Evolutionary conservation across 108 stramenopile species (phyloP).

Genomic region (Cyclotella kingstonii): DNA sequence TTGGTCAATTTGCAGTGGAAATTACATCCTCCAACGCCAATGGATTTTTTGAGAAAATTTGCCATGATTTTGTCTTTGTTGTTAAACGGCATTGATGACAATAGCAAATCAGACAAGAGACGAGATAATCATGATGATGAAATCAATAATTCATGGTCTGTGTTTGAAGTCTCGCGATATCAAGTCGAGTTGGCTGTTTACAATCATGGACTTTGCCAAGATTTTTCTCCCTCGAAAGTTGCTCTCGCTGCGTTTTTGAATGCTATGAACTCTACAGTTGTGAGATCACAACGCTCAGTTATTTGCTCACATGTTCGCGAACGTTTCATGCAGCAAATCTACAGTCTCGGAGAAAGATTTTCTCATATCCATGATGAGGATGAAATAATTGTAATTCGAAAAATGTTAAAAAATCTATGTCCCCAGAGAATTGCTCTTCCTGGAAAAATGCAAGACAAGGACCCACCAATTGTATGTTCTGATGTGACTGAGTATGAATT

Average conservation of each 20-base stretch:
- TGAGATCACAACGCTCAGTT: conserved; percentile 9
- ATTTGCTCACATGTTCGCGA: conserved; percentile 3
- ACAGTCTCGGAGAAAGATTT: conserved; percentile 6
- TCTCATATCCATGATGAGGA: no score
- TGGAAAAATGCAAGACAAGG: no score
- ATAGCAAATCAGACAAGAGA: background rate
- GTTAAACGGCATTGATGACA: background rate
- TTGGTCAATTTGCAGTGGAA: conserved; percentile 22
- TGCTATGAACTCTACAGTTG: conserved; percentile 26
- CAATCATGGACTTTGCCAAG: conserved; percentile 2
- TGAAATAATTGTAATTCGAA: no score
- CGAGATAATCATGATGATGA: background rate
- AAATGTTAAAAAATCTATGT: no score
- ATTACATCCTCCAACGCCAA: conserved; percentile 27
- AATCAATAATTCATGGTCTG: conserved; percentile 17
- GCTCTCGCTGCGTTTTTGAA: conserved; percentile 43
- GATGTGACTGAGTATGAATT: no score
- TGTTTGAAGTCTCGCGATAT: conserved; percentile 43
- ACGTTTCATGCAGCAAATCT: conserved; percentile 3
- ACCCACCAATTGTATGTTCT: no score
- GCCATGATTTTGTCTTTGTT: conserved; percentile 12
- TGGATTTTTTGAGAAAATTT: conserved; percentile 20
- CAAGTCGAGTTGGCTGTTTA: conserved; percentile 68
- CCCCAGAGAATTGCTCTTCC: no score
- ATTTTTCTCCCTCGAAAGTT: conserved; percentile 26